Conservation (phyloP, 2,329 filamentous ascomycete genomes). For the Pezizomycotina sp. region DNA sequence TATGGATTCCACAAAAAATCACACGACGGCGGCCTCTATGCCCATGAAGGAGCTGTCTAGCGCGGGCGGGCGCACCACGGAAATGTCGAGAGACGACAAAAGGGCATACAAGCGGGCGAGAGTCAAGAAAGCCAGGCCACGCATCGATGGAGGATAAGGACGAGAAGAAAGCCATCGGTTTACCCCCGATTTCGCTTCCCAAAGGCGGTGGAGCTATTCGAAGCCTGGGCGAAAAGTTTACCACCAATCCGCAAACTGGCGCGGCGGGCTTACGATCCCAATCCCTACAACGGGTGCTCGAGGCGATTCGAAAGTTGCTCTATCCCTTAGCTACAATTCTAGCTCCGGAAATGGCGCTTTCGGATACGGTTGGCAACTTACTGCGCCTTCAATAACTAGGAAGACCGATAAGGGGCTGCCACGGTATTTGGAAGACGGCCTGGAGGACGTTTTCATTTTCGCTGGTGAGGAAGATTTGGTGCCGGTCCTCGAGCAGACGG, state of each 20-base stretch:
- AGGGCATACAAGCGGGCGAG: too few relatives aligned
- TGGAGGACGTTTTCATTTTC: slow-evolving; percentile 22
- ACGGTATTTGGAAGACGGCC: slow-evolving; percentile 16
- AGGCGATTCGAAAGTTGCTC: slow-evolving; percentile 1
- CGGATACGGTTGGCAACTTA: slow-evolving; percentile 24
- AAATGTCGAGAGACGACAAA: too few relatives aligned
- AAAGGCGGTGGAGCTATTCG: slow-evolving; percentile 6
- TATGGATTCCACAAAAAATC: too few relatives aligned
- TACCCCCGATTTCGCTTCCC: slow-evolving; percentile 1
- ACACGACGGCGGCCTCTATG: too few relatives aligned
- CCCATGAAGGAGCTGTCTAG: too few relatives aligned
- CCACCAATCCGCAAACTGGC: slow-evolving; percentile 1
- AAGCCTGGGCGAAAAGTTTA: slow-evolving; percentile 2
- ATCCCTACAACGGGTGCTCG: slow-evolving; percentile 2
- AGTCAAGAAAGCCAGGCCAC: too few relatives aligned
- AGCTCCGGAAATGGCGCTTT: slow-evolving; percentile 24
- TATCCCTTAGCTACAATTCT: slow-evolving; percentile 23
- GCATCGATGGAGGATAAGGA: too few relatives aligned
- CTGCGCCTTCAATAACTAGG: slow-evolving; percentile 15
- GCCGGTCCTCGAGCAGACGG: slow-evolving; percentile 4
- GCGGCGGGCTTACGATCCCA: slow-evolving; percentile 1
- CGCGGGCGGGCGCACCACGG: too few relatives aligned
- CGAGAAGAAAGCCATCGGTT: slow-evolving; percentile 1
- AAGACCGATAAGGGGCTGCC: slow-evolving; percentile 22
- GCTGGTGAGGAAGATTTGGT: slow-evolving; percentile 23